These are phyloP conservation scores for Raphanus hybrid DNA, from an alignment of 441 rosid genomes.

Conservation along the genomic window DNA sequence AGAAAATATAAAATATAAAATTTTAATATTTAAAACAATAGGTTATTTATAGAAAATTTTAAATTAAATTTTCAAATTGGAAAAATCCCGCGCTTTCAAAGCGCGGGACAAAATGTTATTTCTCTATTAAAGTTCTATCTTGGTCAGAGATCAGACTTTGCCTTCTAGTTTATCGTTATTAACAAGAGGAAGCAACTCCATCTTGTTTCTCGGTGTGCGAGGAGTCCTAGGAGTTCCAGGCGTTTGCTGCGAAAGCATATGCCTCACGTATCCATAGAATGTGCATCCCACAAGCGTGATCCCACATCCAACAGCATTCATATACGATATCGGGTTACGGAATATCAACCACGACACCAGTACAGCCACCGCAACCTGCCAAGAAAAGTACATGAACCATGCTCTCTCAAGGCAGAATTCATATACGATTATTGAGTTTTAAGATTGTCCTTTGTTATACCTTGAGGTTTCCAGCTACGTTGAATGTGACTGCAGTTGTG, in stretches of 20 bases:
- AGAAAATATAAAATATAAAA: too few relatives aligned
- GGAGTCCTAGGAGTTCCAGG: slow-evolving; percentile 84
- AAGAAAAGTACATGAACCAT: neutral
- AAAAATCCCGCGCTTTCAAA: too few relatives aligned
- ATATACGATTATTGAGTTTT: too few relatives aligned
- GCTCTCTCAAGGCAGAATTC: too few relatives aligned
- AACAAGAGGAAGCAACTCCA: slow-evolving; percentile 91
- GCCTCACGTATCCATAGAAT: slow-evolving; percentile 91
- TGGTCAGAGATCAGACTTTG: slow-evolving; percentile 59
- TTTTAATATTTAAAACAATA: too few relatives aligned
- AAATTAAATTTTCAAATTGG: too few relatives aligned
- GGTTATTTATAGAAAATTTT: too few relatives aligned
- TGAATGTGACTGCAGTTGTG: slow-evolving; percentile 98
- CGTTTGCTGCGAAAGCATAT: slow-evolving; percentile 72
- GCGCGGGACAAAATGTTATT: too few relatives aligned
- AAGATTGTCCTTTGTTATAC: slow-evolving; percentile 59
- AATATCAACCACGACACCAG: slow-evolving; percentile 93
- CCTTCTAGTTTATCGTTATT: slow-evolving; percentile 83
- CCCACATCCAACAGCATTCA: slow-evolving; percentile 94
- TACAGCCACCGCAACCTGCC: slow-evolving; percentile 91
- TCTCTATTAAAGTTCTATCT: too few relatives aligned
- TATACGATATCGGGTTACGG: slow-evolving; percentile 80
- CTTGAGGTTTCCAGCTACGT: slow-evolving; percentile 99
- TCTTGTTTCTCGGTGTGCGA: slow-evolving; percentile 73
- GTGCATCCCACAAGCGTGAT: slow-evolving; percentile 94